A percentile compares a stretch with the other conserved stretches of the same genome.
Conservation (phyloP, 192 early-diverging fungal species). For the Coemansia sp. region DNA sequence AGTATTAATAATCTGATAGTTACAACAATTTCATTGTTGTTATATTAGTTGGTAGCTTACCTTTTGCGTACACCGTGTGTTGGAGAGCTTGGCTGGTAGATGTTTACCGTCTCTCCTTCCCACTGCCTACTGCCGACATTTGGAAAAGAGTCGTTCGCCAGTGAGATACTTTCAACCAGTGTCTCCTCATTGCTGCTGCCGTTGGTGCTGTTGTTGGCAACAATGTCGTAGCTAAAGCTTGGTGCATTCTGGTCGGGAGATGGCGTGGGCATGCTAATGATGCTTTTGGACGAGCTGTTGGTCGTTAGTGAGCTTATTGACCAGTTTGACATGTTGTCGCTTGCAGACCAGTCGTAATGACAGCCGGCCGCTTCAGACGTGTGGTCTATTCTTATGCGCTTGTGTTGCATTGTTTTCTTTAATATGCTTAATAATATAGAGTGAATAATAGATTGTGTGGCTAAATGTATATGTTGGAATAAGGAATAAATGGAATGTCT, state of each 20-base stretch:
- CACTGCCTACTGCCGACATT: not conserved
- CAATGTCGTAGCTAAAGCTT: not conserved
- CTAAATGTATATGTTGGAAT: not conserved
- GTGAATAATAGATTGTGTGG: not conserved
- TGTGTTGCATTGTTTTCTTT: not conserved
- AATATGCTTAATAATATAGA: not conserved
- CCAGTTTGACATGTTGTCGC: constrained; percentile 27
- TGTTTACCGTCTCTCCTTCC: constrained; percentile 5
- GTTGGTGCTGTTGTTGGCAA: no score
- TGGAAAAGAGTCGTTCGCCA: constrained; percentile 4
- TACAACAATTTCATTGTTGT: no score
- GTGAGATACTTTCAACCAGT: constrained; percentile 3
- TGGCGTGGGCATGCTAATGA: constrained; percentile 20
- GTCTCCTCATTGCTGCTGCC: constrained; percentile 22
- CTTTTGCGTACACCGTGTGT: constrained; percentile 10
- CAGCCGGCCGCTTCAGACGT: not conserved
- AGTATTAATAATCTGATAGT: no score
- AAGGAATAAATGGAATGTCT: no score
- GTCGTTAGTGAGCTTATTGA: constrained; percentile 25
- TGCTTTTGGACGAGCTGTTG: constrained; percentile 8
- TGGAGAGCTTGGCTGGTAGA: constrained; percentile 9
- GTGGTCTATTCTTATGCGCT: constrained; percentile 8
- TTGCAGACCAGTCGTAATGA: constrained; percentile 24
- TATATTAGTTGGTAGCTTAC: constrained; percentile 1
- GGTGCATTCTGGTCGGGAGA: constrained; percentile 12